Evolutionary conservation across 345 rosid species (phyloP).

Genomic region (Orychophragmus violaceus): DNA sequence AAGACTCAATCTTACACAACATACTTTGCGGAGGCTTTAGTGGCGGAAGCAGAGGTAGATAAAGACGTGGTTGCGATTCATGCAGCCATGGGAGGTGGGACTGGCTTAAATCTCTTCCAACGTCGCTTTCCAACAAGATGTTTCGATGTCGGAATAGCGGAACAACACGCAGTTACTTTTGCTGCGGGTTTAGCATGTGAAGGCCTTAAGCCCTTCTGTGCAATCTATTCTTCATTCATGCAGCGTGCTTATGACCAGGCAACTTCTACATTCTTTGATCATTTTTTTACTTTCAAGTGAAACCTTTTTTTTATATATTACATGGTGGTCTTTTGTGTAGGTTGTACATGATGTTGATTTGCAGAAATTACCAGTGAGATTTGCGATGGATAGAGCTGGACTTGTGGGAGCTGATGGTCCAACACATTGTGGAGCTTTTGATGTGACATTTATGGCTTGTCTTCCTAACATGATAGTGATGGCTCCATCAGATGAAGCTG

Average conservation of each 20-base stretch:
- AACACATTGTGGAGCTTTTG: constrained; percentile 93
- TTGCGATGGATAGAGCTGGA: constrained; percentile 98
- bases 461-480: constrained; percentile 98
- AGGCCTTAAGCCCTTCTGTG: constrained; percentile 91
- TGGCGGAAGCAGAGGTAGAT: constrained; percentile 89
- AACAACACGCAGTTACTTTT: constrained; percentile 96
- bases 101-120: constrained; percentile 80
- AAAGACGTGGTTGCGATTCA: constrained; percentile 85
- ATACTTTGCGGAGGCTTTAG: constrained; percentile 89
- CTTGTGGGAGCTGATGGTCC: constrained; percentile 99
- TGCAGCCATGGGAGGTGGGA: constrained; percentile 99
- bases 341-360: constrained; percentile 95
- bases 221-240: constrained; percentile 91
- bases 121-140: constrained; percentile 84
- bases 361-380: constrained; percentile 93
- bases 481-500: constrained; percentile 99
- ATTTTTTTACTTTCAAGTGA: neutral
- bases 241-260: constrained; percentile 99
- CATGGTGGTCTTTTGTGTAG: too few species aligned
- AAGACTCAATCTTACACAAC: constrained; percentile 76
- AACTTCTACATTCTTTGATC: constrained; percentile 23
- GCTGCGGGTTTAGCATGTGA: constrained; percentile 98
- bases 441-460: constrained; percentile 96
- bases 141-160: constrained; percentile 95
- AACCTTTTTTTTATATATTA: too few species aligned